A percentile compares a stretch with the other conserved stretches of the same genome.
phyloP scores from a whole-genome alignment of 345 rosid species.

The Eutrema yunnanense region DNA sequence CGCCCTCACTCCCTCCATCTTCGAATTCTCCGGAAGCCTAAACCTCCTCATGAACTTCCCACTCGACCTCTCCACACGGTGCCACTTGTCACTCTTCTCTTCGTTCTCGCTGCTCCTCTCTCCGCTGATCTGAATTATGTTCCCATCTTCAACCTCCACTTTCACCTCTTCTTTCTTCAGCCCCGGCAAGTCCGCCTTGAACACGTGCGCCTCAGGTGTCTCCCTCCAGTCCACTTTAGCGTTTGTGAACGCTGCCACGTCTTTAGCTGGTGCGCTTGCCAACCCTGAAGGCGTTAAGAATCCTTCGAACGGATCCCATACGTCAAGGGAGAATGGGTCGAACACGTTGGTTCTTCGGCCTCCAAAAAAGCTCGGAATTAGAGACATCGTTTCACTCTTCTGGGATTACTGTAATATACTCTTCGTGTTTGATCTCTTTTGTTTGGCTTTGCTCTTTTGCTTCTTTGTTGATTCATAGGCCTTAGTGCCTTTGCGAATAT shows the following conservation, averaged over 20 bases:
- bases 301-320: slow-evolving; percentile 29
- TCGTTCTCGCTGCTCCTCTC: slow-evolving; percentile 29
- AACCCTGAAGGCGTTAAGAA: background rate
- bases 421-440: background rate
- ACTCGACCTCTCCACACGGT: slow-evolving; percentile 29
- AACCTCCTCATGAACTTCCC: slow-evolving; percentile 38
- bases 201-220: slow-evolving; percentile 34
- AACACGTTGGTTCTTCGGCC: slow-evolving; percentile 30
- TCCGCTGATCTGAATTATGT: slow-evolving; percentile 34
- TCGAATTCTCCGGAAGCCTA: slow-evolving; percentile 26
- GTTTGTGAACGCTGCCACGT: slow-evolving; percentile 29
- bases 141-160: slow-evolving; percentile 35
- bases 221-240: slow-evolving; percentile 34
- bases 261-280: background rate
- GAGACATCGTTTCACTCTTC: slow-evolving; percentile 8
- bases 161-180: slow-evolving; percentile 37
- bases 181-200: slow-evolving; percentile 36
- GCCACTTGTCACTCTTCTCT: slow-evolving; percentile 40
- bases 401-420: no score
- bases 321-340: slow-evolving; percentile 29
- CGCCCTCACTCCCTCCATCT: slow-evolving; percentile 28
- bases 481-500: background rate
- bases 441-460: background rate
- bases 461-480: background rate
- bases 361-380: slow-evolving; percentile 23